Evolutionary conservation across 257 asterid species (phyloP).

Genomic region (Solanum ossicruentum): DNA sequence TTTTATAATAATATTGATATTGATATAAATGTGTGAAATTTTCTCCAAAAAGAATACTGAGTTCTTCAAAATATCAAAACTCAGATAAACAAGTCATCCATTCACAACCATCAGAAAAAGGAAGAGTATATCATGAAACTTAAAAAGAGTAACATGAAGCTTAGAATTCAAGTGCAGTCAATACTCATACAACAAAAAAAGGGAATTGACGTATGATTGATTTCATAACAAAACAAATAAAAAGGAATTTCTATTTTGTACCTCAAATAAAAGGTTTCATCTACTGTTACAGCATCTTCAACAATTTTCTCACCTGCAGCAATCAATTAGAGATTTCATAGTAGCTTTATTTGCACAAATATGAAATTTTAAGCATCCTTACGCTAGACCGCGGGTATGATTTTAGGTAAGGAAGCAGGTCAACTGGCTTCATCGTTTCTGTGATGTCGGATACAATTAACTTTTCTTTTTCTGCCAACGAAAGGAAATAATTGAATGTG

Average conservation of each 20-base stretch:
- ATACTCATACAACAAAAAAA: not conserved
- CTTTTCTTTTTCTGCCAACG: conserved; percentile 39
- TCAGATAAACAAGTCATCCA: not conserved
- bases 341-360: not conserved
- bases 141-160: not conserved
- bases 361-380: conserved; percentile 41
- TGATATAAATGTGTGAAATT: not conserved
- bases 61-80: not conserved
- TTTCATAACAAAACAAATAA: not conserved
- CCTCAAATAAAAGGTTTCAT: not conserved
- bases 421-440: conserved; percentile 20
- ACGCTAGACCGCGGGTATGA: conserved; percentile 49
- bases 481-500: conserved; percentile 58
- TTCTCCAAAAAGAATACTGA: not conserved
- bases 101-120: not conserved
- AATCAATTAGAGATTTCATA: not conserved
- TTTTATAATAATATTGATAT: too few species aligned
- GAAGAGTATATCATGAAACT: not conserved
- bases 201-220: not conserved
- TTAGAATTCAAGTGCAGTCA: not conserved
- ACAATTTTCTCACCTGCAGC: not conserved
- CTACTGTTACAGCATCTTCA: not conserved
- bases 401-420: conserved; percentile 66
- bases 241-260: not conserved
- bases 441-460: conserved; percentile 53